phyloP scores from a whole-genome alignment of 495 filamentous ascomycete species.

The Talaromyces trachyspermus region DNA sequence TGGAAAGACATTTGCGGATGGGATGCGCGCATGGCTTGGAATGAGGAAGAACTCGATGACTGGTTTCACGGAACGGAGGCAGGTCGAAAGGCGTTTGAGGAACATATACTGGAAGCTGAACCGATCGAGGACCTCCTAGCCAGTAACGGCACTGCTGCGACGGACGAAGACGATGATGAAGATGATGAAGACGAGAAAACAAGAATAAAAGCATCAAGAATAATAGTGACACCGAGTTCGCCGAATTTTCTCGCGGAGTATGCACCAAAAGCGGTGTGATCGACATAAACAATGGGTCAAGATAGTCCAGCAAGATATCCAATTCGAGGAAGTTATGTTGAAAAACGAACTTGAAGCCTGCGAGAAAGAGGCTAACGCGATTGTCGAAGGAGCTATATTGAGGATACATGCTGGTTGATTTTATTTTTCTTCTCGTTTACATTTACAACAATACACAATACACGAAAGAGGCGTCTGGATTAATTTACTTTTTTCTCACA shows the following conservation, averaged over 20 bases:
- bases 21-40: conserved; percentile 53
- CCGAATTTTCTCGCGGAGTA: conserved; percentile 33
- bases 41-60: conserved; percentile 54
- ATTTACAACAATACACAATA: too few species aligned
- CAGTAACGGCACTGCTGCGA: conserved; percentile 18
- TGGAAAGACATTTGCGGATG: conserved; percentile 63
- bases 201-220: conserved; percentile 13
- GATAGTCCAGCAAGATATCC: conserved; percentile 42
- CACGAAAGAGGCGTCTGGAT: too few species aligned
- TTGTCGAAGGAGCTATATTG: conserved; percentile 41
- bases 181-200: conserved; percentile 10
- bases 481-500: too few species aligned
- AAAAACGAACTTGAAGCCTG: conserved; percentile 31
- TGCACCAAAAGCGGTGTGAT: conserved; percentile 47
- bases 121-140: conserved; percentile 18
- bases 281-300: conserved; percentile 46
- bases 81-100: conserved; percentile 33
- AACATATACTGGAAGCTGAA: conserved; percentile 30
- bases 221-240: conserved; percentile 14
- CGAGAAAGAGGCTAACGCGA: conserved; percentile 38
- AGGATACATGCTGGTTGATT: conserved; percentile 30
- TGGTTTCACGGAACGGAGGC: conserved; percentile 34
- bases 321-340: conserved; percentile 39
- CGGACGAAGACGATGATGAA: conserved; percentile 32
- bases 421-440: background rate